Evolutionary conservation across 106 monocot species (phyloP).

Genomic region (Triglochin maritima): DNA sequence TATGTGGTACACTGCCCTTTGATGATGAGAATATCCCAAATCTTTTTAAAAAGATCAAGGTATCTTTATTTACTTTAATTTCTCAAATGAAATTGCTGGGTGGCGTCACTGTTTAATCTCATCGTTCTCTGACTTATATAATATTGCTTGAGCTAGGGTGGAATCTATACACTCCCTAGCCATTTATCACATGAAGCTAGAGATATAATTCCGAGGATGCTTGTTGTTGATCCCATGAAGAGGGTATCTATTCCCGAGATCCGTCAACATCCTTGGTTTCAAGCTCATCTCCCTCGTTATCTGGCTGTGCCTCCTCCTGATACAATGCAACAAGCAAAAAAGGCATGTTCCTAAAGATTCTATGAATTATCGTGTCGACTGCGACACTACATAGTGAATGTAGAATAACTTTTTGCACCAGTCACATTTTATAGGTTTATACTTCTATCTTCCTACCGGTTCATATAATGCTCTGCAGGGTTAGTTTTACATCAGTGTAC

Average conservation of each 20-base stretch:
- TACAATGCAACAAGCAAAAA: slow-evolving; percentile 16
- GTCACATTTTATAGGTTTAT: no score
- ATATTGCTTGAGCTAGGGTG: slow-evolving; percentile 4
- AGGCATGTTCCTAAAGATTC: slow-evolving; percentile 3
- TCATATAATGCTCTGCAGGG: no score
- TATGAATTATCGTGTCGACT: not conserved
- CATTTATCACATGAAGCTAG: slow-evolving; percentile 21
- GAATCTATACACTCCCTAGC: slow-evolving; percentile 25
- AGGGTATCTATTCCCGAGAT: slow-evolving; percentile 20
- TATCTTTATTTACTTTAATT: not conserved
- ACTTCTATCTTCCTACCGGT: no score
- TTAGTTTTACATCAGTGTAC: no score
- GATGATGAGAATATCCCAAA: slow-evolving; percentile 29
- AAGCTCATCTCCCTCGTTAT: slow-evolving; percentile 21
- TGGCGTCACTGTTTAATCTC: no score
- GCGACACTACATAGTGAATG: no score
- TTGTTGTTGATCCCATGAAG: slow-evolving; percentile 25
- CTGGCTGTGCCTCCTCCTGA: slow-evolving; percentile 22
- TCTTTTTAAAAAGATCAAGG: slow-evolving; percentile 27
- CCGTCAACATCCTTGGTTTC: slow-evolving; percentile 24
- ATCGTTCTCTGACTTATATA: no score
- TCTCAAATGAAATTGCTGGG: not conserved
- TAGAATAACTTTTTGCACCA: no score
- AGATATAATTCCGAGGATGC: slow-evolving; percentile 28
- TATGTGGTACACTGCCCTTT: slow-evolving; percentile 25